Conservation (phyloP, 1,284 basidiomycete genomes). For the Marasmius sp. region DNA sequence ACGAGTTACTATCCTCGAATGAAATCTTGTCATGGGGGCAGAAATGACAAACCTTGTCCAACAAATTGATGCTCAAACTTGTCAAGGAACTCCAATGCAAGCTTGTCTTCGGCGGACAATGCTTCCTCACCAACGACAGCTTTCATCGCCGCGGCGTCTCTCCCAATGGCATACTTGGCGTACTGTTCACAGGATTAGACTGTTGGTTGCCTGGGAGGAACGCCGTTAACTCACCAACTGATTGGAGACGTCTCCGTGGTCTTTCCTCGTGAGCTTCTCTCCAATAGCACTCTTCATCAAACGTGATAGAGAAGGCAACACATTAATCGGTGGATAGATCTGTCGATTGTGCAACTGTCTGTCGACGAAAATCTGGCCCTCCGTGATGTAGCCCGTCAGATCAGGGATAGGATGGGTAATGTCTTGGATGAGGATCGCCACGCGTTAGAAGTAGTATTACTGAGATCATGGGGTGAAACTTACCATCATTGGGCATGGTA, state of each 20-base stretch:
- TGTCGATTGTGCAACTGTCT: conserved; percentile 92
- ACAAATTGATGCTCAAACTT: conserved; percentile 96
- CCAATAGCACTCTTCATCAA: conserved; percentile 99
- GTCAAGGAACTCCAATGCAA: conserved; percentile 90
- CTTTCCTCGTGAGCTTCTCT: conserved; percentile 95
- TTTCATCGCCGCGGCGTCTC: conserved; percentile 98
- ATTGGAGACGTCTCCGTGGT: conserved; percentile 98
- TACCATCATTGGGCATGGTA: conserved; percentile 99
- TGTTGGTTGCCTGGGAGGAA: conserved; percentile 18
- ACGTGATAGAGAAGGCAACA: conserved; percentile 96
- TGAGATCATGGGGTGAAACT: conserved; percentile 26
- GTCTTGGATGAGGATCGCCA: conserved; percentile 53
- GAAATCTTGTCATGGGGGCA: conserved; percentile 1
- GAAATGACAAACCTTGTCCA: conserved; percentile 71
- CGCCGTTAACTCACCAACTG: conserved; percentile 68
- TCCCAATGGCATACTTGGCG: conserved; percentile 96
- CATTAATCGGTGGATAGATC: conserved; percentile 99
- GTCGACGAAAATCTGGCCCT: conserved; percentile 99
- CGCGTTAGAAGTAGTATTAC: conserved; percentile 12
- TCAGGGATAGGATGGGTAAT: conserved; percentile 99
- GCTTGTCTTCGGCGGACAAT: conserved; percentile 89
- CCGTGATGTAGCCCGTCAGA: conserved; percentile 98
- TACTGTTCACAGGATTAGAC: conserved; percentile 52
- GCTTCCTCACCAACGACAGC: conserved; percentile 99
- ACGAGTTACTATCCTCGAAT: background rate